Evolutionary conservation across 495 filamentous ascomycete genomes (phyloP).

Genomic region (Penicillium subrubescens): DNA sequence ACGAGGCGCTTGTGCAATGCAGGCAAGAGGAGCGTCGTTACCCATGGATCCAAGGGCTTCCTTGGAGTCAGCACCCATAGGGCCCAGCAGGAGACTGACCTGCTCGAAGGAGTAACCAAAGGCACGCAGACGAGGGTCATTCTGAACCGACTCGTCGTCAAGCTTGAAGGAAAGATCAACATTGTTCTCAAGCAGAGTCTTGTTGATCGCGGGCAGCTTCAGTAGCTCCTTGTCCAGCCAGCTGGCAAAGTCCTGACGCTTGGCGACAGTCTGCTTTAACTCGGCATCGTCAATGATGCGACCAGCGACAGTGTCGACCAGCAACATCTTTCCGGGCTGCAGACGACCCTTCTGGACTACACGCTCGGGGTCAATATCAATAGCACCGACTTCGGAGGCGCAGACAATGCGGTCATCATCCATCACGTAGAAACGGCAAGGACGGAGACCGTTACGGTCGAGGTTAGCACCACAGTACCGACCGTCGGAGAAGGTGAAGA

Average conservation of each 20-base stretch:
- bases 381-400: conserved; percentile 96
- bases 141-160: conserved; percentile 76
- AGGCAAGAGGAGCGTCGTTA: conserved; percentile 95
- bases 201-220: conserved; percentile 72
- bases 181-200: conserved; percentile 57
- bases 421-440: conserved; percentile 97
- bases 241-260: conserved; percentile 78
- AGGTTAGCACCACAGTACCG: conserved; percentile 98
- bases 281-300: conserved; percentile 96
- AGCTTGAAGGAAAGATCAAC: conserved; percentile 65
- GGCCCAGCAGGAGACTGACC: conserved; percentile 88
- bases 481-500: conserved; percentile 98
- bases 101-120: conserved; percentile 98
- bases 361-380: conserved; percentile 85
- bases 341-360: conserved; percentile 94
- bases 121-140: conserved; percentile 80
- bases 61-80: conserved; percentile 98
- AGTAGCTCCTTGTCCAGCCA: conserved; percentile 91
- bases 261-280: conserved; percentile 86
- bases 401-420: conserved; percentile 99
- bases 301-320: conserved; percentile 93
- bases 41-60: conserved; percentile 99
- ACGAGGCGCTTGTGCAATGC: conserved; percentile 85
- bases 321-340: conserved; percentile 95
- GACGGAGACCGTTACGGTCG: conserved; percentile 96